Evolutionary conservation across 1,284 basidiomycete genomes (phyloP).

Genomic region (Athelia psychrophila): DNA sequence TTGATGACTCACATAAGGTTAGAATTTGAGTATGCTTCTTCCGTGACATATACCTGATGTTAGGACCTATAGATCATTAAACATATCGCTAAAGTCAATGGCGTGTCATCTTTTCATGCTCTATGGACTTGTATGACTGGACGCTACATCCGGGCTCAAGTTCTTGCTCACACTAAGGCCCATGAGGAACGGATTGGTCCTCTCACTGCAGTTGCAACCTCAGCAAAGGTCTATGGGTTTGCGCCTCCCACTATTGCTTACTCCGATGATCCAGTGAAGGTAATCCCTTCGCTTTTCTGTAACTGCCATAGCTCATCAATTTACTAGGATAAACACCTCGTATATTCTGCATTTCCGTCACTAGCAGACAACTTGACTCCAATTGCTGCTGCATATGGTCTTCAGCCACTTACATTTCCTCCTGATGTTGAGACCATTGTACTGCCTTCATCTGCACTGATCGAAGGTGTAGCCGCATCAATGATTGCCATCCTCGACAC

Average conservation of each 20-base stretch:
- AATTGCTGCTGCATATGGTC: constrained; percentile 5
- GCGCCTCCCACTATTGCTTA: constrained; percentile 3
- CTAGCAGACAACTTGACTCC: constrained; percentile 5
- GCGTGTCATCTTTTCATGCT: constrained; percentile 4
- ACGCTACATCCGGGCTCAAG: constrained; percentile 7
- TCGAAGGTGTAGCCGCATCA: not conserved
- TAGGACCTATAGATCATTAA: constrained; percentile 9
- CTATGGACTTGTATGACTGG: constrained; percentile 11
- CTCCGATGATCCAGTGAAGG: constrained; percentile 12
- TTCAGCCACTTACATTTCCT: not conserved
- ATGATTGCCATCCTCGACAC: not conserved
- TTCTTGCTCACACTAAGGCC: constrained; percentile 6
- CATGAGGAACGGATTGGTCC: constrained; percentile 10
- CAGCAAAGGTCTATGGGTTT: constrained; percentile 4
- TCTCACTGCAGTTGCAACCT: constrained; percentile 4
- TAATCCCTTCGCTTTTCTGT: too few relatives aligned
- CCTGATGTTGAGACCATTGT: not conserved
- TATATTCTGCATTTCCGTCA: constrained; percentile 4
- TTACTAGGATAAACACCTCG: constrained; percentile 6
- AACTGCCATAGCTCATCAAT: too few relatives aligned
- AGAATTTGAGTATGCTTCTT: not conserved
- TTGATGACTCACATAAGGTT: constrained; percentile 11
- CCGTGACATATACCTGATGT: constrained; percentile 1
- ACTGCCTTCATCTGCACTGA: not conserved
- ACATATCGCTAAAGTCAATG: constrained; percentile 8